A percentile compares a stretch with the other conserved stretches of the same genome.
These are phyloP conservation scores for Naganishia sp. DNA, from an alignment of 1,284 basidiomycete species.

Conservation along the genomic window DNA sequence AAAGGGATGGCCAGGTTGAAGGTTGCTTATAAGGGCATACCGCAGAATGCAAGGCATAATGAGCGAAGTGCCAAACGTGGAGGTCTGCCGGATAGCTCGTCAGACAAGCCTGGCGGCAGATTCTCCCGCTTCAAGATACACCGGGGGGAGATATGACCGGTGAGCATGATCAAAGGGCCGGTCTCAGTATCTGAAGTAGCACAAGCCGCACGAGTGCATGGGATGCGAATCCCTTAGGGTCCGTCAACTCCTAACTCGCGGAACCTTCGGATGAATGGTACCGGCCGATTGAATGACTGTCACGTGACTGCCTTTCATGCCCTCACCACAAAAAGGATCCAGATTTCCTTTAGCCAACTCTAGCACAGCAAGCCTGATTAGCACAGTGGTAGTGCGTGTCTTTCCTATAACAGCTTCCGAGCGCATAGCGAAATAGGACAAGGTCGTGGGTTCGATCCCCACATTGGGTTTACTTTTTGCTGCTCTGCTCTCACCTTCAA, in stretches of 20 bases:
- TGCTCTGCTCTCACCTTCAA: background rate
- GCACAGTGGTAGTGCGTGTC: constrained; percentile 28
- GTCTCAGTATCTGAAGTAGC: too few species aligned
- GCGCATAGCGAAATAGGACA: background rate
- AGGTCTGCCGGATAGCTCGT: too few species aligned
- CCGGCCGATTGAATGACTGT: too few species aligned
- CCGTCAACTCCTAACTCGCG: constrained; percentile 2
- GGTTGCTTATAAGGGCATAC: background rate
- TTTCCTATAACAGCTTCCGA: background rate
- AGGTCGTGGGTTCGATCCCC: constrained; percentile 26
- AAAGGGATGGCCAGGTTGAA: background rate
- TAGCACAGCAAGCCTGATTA: constrained; percentile 15
- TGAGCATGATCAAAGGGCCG: too few species aligned
- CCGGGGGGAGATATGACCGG: too few species aligned
- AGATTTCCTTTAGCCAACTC: too few species aligned
- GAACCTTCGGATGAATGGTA: background rate
- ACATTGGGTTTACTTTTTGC: constrained; percentile 9
- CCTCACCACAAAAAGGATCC: too few species aligned
- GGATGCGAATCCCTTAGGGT: background rate
- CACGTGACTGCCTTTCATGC: too few species aligned
- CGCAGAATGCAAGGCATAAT: too few species aligned
- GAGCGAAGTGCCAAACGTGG: too few species aligned
- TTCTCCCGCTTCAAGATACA: too few species aligned
- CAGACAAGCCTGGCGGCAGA: too few species aligned
- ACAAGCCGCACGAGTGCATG: background rate